Evolutionary conservation across 2,329 filamentous ascomycete species (phyloP), one percentile per base, ranked within the genome.

Genomic region (Sporothrix dimorphospora): DNA sequence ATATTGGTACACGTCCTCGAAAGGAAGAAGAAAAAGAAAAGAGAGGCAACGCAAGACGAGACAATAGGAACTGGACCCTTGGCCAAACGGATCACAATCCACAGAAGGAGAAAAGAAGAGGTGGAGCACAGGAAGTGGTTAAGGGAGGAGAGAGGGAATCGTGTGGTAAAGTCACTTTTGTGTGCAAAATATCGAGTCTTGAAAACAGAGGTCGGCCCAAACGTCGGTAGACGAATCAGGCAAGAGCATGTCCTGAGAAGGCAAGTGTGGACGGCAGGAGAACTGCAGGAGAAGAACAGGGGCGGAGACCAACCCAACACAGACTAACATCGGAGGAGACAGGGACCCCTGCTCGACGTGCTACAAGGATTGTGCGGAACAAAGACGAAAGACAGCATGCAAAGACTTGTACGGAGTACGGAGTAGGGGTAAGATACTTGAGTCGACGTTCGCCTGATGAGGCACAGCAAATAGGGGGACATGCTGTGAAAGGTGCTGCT

Each of bases 221-320:
- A 66, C 40, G n/a, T 53, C 45, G 65, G 65, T 68, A 30, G 65
- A 24, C 65, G 21, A 21, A 40, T 40, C 30, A 53, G 65, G 65
- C 16, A 68, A 34, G 16, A 30, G 30, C 11, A 19, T 30, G 19
- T 38, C 45, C 42, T 8, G 27, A 38, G 9, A 16, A 49, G 12
- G 42, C 3, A 34, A 49, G 38, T 16, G n/a, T 42, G 59, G n/a
- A 24, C 24, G 21, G 0, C 4, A 38, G 38, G 3, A 24, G 4
- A 49, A 45, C 11, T 16, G 42, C 42, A 16, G 42, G 42, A 45
- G 30, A 34, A 27, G 30, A 34, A 57, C 24, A 57, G 53, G 53
- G 53, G 53, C 27, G n/a, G 5, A 51, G 12, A 59, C 24, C 14
- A 9, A 38, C 24, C 16, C 8, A n/a, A 40, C 55, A 38, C 19